Evolutionary conservation across 2,329 filamentous ascomycete genomes (phyloP).

Genomic region (Ophiobolus disseminans): DNA sequence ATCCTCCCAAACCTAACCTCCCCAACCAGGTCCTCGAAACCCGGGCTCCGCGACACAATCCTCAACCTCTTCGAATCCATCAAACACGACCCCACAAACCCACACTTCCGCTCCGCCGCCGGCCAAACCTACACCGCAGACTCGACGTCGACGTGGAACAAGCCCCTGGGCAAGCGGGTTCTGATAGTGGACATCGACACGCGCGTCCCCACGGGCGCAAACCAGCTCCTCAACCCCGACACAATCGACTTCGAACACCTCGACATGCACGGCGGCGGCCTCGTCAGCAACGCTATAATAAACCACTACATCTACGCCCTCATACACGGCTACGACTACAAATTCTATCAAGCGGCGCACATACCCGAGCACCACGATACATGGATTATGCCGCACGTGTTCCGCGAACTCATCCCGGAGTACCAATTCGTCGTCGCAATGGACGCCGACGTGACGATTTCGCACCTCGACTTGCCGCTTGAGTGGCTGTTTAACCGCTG

Average conservation of each 20-base stretch:
- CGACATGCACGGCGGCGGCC: slow-evolving; percentile 27
- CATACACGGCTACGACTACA: slow-evolving; percentile 58
- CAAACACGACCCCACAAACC: slow-evolving; percentile 24
- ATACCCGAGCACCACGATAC: slow-evolving; percentile 48
- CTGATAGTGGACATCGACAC: slow-evolving; percentile 30
- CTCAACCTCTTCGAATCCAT: slow-evolving; percentile 21
- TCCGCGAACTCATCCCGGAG: slow-evolving; percentile 49
- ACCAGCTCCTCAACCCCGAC: slow-evolving; percentile 29
- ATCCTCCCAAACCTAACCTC: neutral
- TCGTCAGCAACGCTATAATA: slow-evolving; percentile 28
- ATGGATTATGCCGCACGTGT: slow-evolving; percentile 54
- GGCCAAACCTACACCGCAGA: too few species aligned
- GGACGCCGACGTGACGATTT: slow-evolving; percentile 55
- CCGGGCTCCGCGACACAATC: slow-evolving; percentile 20
- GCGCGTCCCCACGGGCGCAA: slow-evolving; percentile 24
- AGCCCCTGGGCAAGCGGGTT: slow-evolving; percentile 26
- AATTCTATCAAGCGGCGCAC: slow-evolving; percentile 49
- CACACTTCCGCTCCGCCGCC: too few species aligned
- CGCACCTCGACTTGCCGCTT: slow-evolving; percentile 53
- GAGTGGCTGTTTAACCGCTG: slow-evolving; percentile 60
- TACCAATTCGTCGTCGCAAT: slow-evolving; percentile 56
- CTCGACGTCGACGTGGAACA: slow-evolving; percentile 34
- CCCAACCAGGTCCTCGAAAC: slow-evolving; percentile 9
- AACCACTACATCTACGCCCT: slow-evolving; percentile 35
- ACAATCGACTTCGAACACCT: slow-evolving; percentile 31